Evolutionary conservation across 108 stramenopile species (phyloP), one percentile per base, ranked within the genome.

Genomic region (Pseudonitzschia pungens): DNA sequence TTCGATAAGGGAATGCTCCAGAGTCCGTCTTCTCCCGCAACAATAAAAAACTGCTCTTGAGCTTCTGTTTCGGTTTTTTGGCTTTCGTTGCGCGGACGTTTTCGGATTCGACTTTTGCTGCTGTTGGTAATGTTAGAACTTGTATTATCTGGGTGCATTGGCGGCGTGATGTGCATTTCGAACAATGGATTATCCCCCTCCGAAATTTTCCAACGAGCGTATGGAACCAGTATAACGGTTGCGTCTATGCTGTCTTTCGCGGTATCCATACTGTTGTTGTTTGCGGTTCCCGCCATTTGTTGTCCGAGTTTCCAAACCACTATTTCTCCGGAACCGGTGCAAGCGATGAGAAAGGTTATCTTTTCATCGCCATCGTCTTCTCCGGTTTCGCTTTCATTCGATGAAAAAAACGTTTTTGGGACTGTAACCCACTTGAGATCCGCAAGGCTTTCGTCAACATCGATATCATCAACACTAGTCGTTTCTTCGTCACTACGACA

Each of bases 11-110:
- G 45, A 50, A 67, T 50, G 36, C 66, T 67, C 66, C 66, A 67
- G n/a, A 67, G 43, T n/a, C 66, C 66, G n/a, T 28, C 44, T 50
- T 44, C 43, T 67, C 66, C 66, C 28, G 66, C 66, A 2, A 67
- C 26, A 22, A 67, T 44, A 9, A 67, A 21, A 28, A 67, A n/a
- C n/a, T 28, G 43, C 27, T 67, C 45, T 11, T 63, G 32, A 2
- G 24, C 24, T 1, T 24, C 7, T 24, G 2, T 24, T 24, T 24
- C 54, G n/a, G n/a, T n/a, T 58, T 26, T 27, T 58, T 58, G 57
- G 15, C 29, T 27, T 31, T 40, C 33, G 14, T 15, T 27, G 11
- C 36, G 28, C n/a, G 42, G 44, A 1, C 28, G 45, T 6, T 29
- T 48, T 27, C 66, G 66, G 10, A 12, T 22, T 50, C 44, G 21